Evolutionary conservation across 1,284 basidiomycete species (phyloP), one percentile per base, ranked within the genome.

Genomic region (Sporisorium scitamineum): DNA sequence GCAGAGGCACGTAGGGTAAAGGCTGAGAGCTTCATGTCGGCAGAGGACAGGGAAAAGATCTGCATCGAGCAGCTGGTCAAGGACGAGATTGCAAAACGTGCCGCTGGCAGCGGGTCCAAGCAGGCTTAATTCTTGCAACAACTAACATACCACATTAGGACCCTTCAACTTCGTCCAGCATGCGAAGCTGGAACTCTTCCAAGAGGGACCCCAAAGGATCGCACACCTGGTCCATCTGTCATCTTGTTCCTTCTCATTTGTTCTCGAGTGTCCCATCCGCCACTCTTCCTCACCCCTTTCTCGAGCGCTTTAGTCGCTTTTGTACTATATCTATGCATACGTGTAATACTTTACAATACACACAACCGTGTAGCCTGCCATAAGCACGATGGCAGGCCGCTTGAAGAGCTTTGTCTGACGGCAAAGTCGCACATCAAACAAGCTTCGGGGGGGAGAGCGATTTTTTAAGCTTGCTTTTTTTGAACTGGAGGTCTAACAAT

Each of bases 31-130:
- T 55, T 70, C 20, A 78, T 83, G 70, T 51, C 73, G 20, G 81
- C 81, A 14, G 76, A 72, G 31, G 79, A 82, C 56, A 76, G 72
- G 69, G 81, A 82, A 50, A 75, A 78, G 67, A 54, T 77, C 27
- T 67, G 73, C 13, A 79, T 83, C 57, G 80, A 80, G 42, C 64
- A 76, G 66, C 59, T 71, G 44, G 79, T 82, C 56, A 77, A 79
- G 68, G 66, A 70, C 55, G 77, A 80, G 61, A 61, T 76, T 27
- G 72, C 73, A 8, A 76, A 73, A 57, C 52, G 50, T 3, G 54
- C 41, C 7, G 60, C 61, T 16, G 62, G 56, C 24, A 58, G 67
- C 37, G 61, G 69, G 8, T 58, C 62, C 13, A 71, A 45, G 55
- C 24, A 44, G 48, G 47, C 51, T 41, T 70, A 54, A 68, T 44